Conservation (phyloP, 2,329 filamentous ascomycete species). For the Alternaria arborescens region DNA sequence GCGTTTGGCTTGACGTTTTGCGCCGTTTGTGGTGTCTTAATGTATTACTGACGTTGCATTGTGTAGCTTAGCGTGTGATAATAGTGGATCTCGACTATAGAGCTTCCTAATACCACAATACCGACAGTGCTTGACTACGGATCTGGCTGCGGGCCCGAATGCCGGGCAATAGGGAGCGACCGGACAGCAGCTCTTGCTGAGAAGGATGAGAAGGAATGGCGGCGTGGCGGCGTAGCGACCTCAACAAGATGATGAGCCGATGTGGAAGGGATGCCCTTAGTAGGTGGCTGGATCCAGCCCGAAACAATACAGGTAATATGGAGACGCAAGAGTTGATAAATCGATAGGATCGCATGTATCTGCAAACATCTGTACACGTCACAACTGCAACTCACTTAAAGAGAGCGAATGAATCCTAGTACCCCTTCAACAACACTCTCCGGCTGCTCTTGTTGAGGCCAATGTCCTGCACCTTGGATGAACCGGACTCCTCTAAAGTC, state of each 20-base stretch:
- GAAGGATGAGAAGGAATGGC: neutral
- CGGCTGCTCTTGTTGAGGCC: slow-evolving; percentile 73
- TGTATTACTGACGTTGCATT: neutral
- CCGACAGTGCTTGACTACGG: neutral
- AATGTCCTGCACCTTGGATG: slow-evolving; percentile 71
- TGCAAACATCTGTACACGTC: neutral
- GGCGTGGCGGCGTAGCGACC: neutral
- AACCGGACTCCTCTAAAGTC: slow-evolving; percentile 63
- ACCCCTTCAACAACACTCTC: slow-evolving; percentile 62
- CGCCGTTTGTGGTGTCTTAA: neutral
- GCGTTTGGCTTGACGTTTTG: neutral
- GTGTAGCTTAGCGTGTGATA: neutral
- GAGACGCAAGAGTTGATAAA: neutral
- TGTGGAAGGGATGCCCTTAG: neutral
- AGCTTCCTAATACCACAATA: neutral
- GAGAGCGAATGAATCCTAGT: slow-evolving; percentile 51
- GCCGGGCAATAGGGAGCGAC: neutral
- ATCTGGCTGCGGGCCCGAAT: neutral
- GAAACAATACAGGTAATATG: neutral
- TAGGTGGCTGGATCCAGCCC: neutral
- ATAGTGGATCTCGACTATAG: neutral
- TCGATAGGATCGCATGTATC: neutral
- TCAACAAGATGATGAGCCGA: neutral
- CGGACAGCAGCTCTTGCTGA: neutral
- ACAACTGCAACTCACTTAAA: slow-evolving; percentile 16